phyloP scores from a whole-genome alignment of 371 early-diverging fungal species.

The Circinella umbellata region DNA sequence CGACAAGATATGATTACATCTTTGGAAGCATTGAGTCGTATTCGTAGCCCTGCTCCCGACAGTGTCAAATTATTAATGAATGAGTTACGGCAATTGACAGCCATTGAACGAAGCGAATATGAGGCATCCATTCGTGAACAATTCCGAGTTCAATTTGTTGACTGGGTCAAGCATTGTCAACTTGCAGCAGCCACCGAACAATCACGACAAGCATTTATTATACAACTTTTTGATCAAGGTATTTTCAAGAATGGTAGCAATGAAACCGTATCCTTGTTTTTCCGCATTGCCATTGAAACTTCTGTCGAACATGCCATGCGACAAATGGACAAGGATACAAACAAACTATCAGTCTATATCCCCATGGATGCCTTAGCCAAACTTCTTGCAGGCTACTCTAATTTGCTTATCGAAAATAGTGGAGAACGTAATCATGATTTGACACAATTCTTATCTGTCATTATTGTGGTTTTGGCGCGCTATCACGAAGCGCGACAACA shows the following conservation, averaged over 20 bases:
- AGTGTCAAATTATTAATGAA: constrained; percentile 56
- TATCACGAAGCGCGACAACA: constrained; percentile 81
- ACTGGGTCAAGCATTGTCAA: constrained; percentile 91
- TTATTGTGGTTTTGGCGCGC: constrained; percentile 82
- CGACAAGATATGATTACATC: constrained; percentile 78
- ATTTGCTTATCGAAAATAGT: constrained; percentile 18
- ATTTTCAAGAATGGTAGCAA: constrained; percentile 77
- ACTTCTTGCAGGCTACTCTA: constrained; percentile 70
- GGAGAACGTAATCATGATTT: constrained; percentile 38
- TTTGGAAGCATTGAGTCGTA: constrained; percentile 68
- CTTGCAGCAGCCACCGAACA: constrained; percentile 83
- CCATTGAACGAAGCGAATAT: constrained; percentile 30
- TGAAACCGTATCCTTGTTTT: constrained; percentile 82
- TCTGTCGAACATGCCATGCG: constrained; percentile 73
- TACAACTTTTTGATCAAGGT: constrained; percentile 79
- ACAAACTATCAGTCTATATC: neutral
- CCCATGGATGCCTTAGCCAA: constrained; percentile 87
- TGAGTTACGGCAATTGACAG: constrained; percentile 21
- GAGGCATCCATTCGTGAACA: constrained; percentile 67
- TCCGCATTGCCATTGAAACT: constrained; percentile 86
- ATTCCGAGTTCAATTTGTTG: constrained; percentile 73
- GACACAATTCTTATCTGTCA: constrained; percentile 82
- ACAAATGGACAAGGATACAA: constrained; percentile 7
- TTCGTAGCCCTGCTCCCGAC: constrained; percentile 73
- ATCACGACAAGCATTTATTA: constrained; percentile 63